A percentile compares a stretch with the other conserved stretches of the same genome.
Evolutionary conservation across 2,329 filamentous ascomycete species (phyloP).

Genomic region (Epichloe brachyelytri): DNA sequence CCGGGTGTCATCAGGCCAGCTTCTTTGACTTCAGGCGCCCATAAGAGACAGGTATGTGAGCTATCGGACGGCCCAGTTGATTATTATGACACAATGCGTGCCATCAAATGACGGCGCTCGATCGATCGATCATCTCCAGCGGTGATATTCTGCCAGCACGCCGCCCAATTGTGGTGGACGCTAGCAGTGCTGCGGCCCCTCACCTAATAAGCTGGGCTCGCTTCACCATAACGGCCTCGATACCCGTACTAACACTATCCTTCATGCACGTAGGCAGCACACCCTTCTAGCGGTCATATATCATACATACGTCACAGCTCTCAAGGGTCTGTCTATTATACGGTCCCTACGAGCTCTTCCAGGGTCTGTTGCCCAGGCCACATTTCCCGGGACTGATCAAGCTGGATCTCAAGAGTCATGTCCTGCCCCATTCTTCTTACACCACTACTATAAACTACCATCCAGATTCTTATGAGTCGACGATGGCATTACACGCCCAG

Average conservation of each 20-base stretch:
- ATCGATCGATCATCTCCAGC: constrained; percentile 2
- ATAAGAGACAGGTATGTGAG: neutral
- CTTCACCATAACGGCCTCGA: neutral
- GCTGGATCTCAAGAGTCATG: neutral
- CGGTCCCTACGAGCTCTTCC: neutral
- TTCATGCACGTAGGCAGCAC: neutral
- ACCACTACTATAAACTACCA: neutral
- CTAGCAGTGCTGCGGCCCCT: neutral
- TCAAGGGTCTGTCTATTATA: neutral
- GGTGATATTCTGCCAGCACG: neutral
- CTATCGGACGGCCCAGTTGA: neutral
- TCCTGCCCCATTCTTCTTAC: neutral
- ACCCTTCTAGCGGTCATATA: neutral
- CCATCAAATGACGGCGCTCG: neutral
- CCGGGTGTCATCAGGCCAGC: neutral
- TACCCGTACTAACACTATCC: neutral
- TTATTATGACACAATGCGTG: neutral
- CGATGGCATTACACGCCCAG: constrained; percentile 18
- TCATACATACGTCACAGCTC: constrained; percentile 3
- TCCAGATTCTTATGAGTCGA: constrained; percentile 7
- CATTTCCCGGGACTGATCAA: neutral
- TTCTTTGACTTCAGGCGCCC: neutral
- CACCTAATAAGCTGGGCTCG: neutral
- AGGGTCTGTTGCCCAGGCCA: neutral
- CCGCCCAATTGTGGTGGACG: neutral